These are phyloP conservation scores for Phytophthora melonis DNA, from an alignment of 352 stramenopile species.

Conservation along the genomic window DNA sequence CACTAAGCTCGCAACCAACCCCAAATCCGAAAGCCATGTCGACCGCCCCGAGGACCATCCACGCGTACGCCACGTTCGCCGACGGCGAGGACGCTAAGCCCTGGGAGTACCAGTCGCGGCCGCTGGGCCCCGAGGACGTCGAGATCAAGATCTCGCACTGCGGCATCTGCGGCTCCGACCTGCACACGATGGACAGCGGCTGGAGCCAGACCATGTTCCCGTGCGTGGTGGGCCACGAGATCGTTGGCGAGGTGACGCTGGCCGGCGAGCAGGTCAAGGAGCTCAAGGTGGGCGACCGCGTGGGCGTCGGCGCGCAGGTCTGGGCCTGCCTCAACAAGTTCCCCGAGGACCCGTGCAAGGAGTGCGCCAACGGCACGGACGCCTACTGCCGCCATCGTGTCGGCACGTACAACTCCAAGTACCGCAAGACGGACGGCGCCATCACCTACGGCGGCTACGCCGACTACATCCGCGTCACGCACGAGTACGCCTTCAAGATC, in stretches of 20 bases:
- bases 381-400: too few species aligned
- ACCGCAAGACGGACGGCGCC: too few species aligned
- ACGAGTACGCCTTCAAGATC: too few species aligned
- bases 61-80: slow-evolving; percentile 46
- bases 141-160: slow-evolving; percentile 35
- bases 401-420: too few species aligned
- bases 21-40: slow-evolving; percentile 19
- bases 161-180: slow-evolving; percentile 22
- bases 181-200: slow-evolving; percentile 31
- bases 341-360: too few species aligned
- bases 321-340: too few species aligned
- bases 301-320: slow-evolving; percentile 9
- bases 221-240: slow-evolving; percentile 59
- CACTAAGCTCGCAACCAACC: not conserved
- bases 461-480: too few species aligned
- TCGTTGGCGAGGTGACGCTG: slow-evolving; percentile 26
- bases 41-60: slow-evolving; percentile 27
- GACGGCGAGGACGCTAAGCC: slow-evolving; percentile 35
- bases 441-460: too few species aligned
- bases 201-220: slow-evolving; percentile 38
- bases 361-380: too few species aligned
- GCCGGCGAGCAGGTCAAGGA: slow-evolving; percentile 22
- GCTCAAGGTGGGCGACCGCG: slow-evolving; percentile 28
- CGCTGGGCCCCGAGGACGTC: slow-evolving; percentile 18
- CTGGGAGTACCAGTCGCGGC: slow-evolving; percentile 43